Base-by-base conservation (phyloP, 768 basidiomycete genomes). In the Leccinum disarticulatum region DNA sequence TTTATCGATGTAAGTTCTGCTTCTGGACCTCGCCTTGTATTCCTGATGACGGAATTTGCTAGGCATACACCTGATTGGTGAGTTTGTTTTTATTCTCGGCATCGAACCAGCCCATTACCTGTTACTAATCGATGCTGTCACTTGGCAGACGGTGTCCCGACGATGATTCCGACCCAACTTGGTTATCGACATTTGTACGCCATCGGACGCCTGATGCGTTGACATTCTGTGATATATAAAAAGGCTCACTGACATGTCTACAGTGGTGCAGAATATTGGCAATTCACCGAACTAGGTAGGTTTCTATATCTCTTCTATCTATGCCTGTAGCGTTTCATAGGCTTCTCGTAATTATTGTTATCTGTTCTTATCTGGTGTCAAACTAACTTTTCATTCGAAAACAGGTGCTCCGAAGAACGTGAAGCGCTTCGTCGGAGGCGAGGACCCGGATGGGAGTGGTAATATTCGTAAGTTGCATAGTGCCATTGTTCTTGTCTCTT, bases 141-240 rank as follows among this genome's bases (percentile, higher is more conserved):
- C 49, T 22, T 15, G 4, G 31, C 49, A 80, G 82, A 83, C 59
- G 82, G 82, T 8, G 79, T 83, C 8, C 81, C 83, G 4, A 82
- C 81, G 6, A 77, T 84, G 62, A 69, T 84, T 48, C 78, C 78
- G 30, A 71, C 74, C 54, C 61, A 30, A 33, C 68, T 81, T 14
- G 83, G 81, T 17, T 84, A 84, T 64, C 74, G 66, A 46, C 83
- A 83, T 57, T 81, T 75, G 70, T 81, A 64, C 55, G 66, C 52
- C 14, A 31, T 22, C 31, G 4, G 33, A 19, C 61, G 49, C 35
- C 49, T n/a, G 30, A 53, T 52, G 50, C 59, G 43, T 30, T 66
- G 49, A 19, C 68, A 64, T 65, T 27, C 14, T 9, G 10, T 46
- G 43, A 8, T 48, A 68, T 48, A 68, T 56, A 52, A 46, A 51